phyloP scores from a whole-genome alignment of 495 filamentous ascomycete genomes.

The Amphirosellinia nigrospora region DNA sequence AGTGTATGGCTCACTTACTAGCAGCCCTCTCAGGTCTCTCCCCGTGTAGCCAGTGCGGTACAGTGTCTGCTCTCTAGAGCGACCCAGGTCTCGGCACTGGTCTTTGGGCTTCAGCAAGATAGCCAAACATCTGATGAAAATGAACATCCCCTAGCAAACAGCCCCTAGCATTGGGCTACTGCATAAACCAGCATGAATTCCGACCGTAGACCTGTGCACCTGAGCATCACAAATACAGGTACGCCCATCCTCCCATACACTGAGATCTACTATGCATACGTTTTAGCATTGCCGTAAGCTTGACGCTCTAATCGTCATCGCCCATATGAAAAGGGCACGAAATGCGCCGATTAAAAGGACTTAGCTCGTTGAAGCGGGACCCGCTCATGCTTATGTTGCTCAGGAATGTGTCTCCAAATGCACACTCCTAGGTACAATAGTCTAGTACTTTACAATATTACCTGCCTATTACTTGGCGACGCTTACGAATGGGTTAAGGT shows the following conservation, averaged over 20 bases:
- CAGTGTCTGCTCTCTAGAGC: not conserved
- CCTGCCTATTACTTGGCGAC: not conserved
- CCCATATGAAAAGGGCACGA: not conserved
- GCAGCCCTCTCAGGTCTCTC: constrained; percentile 6
- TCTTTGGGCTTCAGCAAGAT: constrained; percentile 30
- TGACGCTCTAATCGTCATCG: not conserved
- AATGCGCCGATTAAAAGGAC: not conserved
- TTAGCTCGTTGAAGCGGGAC: not conserved
- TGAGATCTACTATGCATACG: not conserved
- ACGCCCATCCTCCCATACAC: not conserved
- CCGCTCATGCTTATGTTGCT: not conserved
- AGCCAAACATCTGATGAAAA: constrained; percentile 35
- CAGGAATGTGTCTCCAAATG: not conserved
- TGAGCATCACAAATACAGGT: constrained; percentile 14
- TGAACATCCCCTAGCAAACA: constrained; percentile 16
- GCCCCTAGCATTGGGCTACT: constrained; percentile 12
- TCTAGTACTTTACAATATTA: too few species aligned
- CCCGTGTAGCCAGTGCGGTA: constrained; percentile 24
- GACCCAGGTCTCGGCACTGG: not conserved
- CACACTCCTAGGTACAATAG: not conserved
- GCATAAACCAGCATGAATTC: constrained; percentile 18
- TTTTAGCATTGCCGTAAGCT: not conserved
- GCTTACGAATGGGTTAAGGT: not conserved
- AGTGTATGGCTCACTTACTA: constrained; percentile 18
- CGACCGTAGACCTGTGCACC: not conserved